Conservation (phyloP, 2,329 filamentous ascomycete genomes). For the Penicillium sp. region DNA sequence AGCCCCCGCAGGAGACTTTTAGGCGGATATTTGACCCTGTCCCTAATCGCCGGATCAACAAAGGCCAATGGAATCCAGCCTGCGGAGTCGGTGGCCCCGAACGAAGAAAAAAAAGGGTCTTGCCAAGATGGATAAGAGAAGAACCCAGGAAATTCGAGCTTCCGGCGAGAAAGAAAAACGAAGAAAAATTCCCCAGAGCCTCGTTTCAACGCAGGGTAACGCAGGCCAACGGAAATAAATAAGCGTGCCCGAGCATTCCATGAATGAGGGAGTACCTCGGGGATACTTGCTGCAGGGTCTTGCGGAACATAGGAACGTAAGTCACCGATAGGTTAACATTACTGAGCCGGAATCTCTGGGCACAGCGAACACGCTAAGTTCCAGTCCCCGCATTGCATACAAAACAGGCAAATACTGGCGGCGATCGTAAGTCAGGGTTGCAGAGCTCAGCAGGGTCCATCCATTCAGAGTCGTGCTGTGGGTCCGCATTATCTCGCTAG, state of each 20-base stretch:
- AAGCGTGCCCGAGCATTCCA: conserved; percentile 8
- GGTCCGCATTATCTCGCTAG: not conserved
- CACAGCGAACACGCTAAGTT: conserved; percentile 9
- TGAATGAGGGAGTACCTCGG: not conserved
- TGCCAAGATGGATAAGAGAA: conserved; percentile 7
- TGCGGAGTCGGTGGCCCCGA: not conserved
- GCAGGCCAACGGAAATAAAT: not conserved
- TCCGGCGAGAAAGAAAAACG: not conserved
- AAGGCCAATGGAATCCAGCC: conserved; percentile 1
- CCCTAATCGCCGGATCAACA: conserved; percentile 6
- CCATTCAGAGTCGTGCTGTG: conserved; percentile 8
- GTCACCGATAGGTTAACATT: not conserved
- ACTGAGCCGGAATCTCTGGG: conserved; percentile 9
- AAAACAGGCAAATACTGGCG: conserved; percentile 7
- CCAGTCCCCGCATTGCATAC: conserved; percentile 15
- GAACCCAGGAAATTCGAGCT: not conserved
- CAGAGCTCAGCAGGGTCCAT: conserved; percentile 15
- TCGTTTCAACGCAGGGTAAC: not conserved
- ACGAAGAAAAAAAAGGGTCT: conserved; percentile 9
- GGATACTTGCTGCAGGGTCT: conserved; percentile 6
- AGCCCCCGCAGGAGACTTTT: conserved; percentile 19
- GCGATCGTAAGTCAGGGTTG: conserved; percentile 18
- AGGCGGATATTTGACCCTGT: conserved; percentile 8
- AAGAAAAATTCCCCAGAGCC: not conserved
- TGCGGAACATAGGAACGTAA: not conserved